Base-by-base conservation (phyloP, 164 flowering plant genomes). In the Magnolia changhungtana region DNA sequence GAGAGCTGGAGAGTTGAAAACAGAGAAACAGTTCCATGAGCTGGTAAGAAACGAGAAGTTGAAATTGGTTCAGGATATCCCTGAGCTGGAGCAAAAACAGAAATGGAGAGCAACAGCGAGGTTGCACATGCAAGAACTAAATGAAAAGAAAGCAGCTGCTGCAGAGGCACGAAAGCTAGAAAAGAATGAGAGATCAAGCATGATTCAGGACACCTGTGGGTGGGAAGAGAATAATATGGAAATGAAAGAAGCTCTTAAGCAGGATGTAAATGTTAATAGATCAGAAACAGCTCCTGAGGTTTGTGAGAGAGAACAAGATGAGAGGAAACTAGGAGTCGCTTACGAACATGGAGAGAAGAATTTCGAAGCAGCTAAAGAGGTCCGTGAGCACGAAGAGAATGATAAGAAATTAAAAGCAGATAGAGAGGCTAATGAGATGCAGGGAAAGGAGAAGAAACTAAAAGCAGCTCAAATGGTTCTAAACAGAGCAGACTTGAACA, bases 11-110 rank as follows among this genome's bases (percentile, higher is more conserved):
- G 89, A 86, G 72, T 92, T 92, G 97, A 84, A 84, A 83, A 89
- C 88, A 78, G 92, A 83, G 79, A 80, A 85, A 14, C 86, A 87
- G 69, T 87, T 80, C 73, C 89, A 80, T 83, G 97, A 92, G 81
- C 83, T 92, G 45, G 88, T 84, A 21, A 81, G 78, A 73, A 78
- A 76, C 64, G 87, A 83, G 67, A 73, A 73, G 75, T 74, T 76
- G 6, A 76, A 71, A 63, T 67, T 67, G 71, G 59, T 51, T 67
- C 68, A 75, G 77, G 18, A 27, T 68, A 69, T 63, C 72, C 45
- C 69, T 72, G 78, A 77, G 68, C 71, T 74, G 71, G 78, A 69
- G 72, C 75, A 72, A 16, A 82, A 73, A 21, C 76, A 74, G 63
- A 64, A 78, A 70, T 72, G 69, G 71, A 74, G 72, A 71, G 52